Evolutionary conservation across 148 eudicot genomes (phyloP).

Genomic region (Heliamphora exappendiculata): DNA sequence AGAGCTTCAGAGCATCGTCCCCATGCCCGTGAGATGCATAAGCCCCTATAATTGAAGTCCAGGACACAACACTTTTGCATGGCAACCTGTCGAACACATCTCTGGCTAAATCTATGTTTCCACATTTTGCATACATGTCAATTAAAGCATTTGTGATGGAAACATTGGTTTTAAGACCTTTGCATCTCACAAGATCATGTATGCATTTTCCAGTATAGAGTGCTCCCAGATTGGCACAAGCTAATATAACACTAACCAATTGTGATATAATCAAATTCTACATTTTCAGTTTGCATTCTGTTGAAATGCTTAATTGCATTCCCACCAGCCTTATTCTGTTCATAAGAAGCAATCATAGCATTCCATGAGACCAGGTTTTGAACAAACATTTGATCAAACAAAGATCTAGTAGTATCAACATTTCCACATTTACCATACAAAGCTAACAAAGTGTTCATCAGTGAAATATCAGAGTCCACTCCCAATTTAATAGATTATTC

Average conservation of each 20-base stretch:
- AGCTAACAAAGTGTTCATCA: constrained; percentile 8
- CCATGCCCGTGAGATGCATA: constrained; percentile 29
- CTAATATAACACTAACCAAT: constrained; percentile 21
- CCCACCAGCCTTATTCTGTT: constrained; percentile 12
- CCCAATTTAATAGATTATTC: constrained; percentile 10
- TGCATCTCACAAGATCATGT: constrained; percentile 18
- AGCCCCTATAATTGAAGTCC: constrained; percentile 25
- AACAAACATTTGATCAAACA: constrained; percentile 18
- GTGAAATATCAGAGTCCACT: constrained; percentile 3
- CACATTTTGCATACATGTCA: constrained; percentile 26
- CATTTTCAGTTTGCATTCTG: constrained; percentile 9
- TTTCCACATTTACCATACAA: constrained; percentile 20
- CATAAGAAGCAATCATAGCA: constrained; percentile 26
- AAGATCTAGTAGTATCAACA: constrained; percentile 6
- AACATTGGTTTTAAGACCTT: constrained; percentile 24
- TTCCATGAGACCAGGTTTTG: constrained; percentile 31
- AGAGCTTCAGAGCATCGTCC: constrained; percentile 19
- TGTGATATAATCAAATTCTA: constrained; percentile 19
- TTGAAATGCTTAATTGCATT: constrained; percentile 15
- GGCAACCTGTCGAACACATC: constrained; percentile 16
- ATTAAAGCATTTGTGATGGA: constrained; percentile 19
- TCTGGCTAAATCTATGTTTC: constrained; percentile 14
- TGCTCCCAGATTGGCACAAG: constrained; percentile 19
- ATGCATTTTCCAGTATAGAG: constrained; percentile 20
- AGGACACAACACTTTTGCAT: constrained; percentile 20